A percentile compares a stretch with the other conserved stretches of the same genome.
phyloP scores from a whole-genome alignment of 768 basidiomycete species.

The Panus rudis region DNA sequence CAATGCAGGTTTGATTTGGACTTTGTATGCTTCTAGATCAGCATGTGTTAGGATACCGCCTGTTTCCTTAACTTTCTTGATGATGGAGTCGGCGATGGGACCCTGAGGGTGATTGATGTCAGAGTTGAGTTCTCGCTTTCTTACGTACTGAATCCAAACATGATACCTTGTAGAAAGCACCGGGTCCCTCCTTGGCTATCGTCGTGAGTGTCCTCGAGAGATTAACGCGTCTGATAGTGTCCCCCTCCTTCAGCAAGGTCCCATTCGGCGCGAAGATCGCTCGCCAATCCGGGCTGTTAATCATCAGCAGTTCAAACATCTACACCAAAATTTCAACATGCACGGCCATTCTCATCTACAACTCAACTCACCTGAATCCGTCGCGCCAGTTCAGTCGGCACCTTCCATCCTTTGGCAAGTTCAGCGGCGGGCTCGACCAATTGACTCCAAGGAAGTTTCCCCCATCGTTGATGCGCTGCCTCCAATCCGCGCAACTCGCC shows the following conservation, averaged over 20 bases:
- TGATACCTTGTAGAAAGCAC: conserved; percentile 76
- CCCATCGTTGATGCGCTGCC: conserved; percentile 80
- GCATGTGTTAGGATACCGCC: conserved; percentile 76
- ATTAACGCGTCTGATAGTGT: conserved; percentile 63
- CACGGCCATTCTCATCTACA: not conserved
- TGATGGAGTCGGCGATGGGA: conserved; percentile 70
- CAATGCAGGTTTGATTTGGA: conserved; percentile 66
- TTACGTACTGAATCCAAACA: conserved; percentile 3
- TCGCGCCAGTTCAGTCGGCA: conserved; percentile 68
- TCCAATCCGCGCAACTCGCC: conserved; percentile 86
- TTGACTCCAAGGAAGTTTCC: conserved; percentile 67
- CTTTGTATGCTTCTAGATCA: conserved; percentile 67
- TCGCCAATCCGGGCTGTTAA: conserved; percentile 66
- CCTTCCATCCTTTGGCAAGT: conserved; percentile 74
- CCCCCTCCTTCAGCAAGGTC: conserved; percentile 62
- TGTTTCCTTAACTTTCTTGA: conserved; percentile 59
- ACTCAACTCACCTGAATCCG: conserved; percentile 53
- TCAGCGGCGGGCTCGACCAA: conserved; percentile 70
- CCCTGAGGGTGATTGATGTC: conserved; percentile 38
- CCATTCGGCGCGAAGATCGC: conserved; percentile 80
- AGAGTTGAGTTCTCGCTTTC: not conserved
- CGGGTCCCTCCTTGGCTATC: conserved; percentile 72
- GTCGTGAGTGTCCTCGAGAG: conserved; percentile 68
- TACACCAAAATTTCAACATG: not conserved
- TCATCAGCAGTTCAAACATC: conserved; percentile 47